phyloP scores from a whole-genome alignment of 225 moss, liverwort and hornwort genomes.

The Polytrichum formosum region DNA sequence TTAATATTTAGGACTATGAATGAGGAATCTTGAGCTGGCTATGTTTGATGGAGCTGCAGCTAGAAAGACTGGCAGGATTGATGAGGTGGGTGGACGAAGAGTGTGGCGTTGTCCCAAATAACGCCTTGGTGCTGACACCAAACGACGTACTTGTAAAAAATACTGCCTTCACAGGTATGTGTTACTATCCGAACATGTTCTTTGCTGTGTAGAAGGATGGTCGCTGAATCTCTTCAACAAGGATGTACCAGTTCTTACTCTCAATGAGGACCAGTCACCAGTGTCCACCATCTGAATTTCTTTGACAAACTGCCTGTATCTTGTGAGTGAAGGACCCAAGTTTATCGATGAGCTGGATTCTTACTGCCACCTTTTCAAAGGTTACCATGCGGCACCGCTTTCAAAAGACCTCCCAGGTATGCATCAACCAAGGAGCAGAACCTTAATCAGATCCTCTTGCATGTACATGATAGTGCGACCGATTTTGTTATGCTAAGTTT shows the following conservation, averaged over 20 bases:
- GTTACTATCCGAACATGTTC: neutral
- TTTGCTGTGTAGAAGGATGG: too few species aligned
- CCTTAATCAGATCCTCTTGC: too few species aligned
- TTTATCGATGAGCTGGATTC: slow-evolving; percentile 81
- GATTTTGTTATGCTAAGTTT: neutral
- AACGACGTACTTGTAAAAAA: slow-evolving; percentile 65
- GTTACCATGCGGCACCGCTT: slow-evolving; percentile 72
- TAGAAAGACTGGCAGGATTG: slow-evolving; percentile 74
- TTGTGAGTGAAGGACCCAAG: slow-evolving; percentile 47
- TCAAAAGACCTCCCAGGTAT: slow-evolving; percentile 81
- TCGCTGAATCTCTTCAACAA: too few species aligned
- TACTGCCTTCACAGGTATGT: slow-evolving; percentile 64
- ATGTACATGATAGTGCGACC: neutral
- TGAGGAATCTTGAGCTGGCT: neutral
- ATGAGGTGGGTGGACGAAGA: slow-evolving; percentile 98
- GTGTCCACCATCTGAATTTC: neutral
- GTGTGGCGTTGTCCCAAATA: slow-evolving; percentile 84
- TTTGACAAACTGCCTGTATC: neutral
- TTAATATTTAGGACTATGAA: too few species aligned
- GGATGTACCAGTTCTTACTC: too few species aligned
- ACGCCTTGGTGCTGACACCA: slow-evolving; percentile 71
- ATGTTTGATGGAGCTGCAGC: slow-evolving; percentile 30
- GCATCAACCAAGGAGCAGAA: neutral
- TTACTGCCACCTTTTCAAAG: slow-evolving; percentile 81
- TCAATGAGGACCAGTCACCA: too few species aligned